Conservation (phyloP, 2,329 filamentous ascomycete species). For the Raffaelea ambrosiae region DNA sequence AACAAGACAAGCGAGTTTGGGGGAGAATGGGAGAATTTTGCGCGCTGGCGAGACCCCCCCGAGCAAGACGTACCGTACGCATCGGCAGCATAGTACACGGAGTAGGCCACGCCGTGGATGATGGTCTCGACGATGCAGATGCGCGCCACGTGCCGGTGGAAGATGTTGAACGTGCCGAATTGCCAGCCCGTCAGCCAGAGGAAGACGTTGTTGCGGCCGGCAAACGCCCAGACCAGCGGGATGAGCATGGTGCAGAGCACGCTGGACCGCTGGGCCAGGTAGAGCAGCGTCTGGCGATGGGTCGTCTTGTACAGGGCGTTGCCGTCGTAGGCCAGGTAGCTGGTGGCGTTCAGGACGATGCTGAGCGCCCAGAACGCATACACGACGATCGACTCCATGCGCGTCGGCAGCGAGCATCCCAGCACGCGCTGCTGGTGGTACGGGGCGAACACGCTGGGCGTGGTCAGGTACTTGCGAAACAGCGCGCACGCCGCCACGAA, state of each 20-base stretch:
- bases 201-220: conserved; percentile 56
- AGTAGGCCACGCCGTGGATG: conserved; percentile 31
- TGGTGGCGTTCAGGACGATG: conserved; percentile 6
- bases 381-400: conserved; percentile 13
- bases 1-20: not conserved
- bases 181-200: conserved; percentile 62
- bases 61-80: not conserved
- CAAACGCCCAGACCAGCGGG: conserved; percentile 36
- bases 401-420: conserved; percentile 15
- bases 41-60: no score
- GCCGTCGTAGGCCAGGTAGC: conserved; percentile 7
- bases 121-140: conserved; percentile 53
- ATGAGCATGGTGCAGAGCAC: conserved; percentile 4
- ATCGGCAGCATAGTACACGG: not conserved
- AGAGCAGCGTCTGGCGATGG: not conserved
- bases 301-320: not conserved
- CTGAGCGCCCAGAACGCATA: conserved; percentile 11
- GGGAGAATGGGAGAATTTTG: not conserved
- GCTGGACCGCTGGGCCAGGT: not conserved
- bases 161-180: conserved; percentile 57
- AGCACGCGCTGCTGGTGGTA: conserved; percentile 10
- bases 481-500: not conserved
- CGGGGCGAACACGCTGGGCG: conserved; percentile 9
- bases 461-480: conserved; percentile 10
- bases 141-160: conserved; percentile 58